These are phyloP conservation scores for Chaetothyriales sp. DNA, from an alignment of 2,329 filamentous ascomycete species.

Conservation along the genomic window DNA sequence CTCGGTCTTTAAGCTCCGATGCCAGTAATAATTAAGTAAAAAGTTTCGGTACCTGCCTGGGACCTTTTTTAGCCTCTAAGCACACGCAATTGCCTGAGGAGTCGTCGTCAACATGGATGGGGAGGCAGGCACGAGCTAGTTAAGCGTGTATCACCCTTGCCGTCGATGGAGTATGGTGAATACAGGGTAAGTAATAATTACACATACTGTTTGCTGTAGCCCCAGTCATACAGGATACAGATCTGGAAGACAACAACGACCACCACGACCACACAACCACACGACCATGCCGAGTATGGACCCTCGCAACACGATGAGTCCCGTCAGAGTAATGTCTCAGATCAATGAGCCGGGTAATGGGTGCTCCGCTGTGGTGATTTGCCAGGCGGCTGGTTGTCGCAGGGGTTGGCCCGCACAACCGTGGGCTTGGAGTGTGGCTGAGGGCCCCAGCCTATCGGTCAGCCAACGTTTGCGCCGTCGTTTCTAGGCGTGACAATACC, in stretches of 20 bases:
- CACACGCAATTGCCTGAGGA: no score
- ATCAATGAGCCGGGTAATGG: conserved; percentile 1
- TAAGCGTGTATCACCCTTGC: conserved; percentile 1
- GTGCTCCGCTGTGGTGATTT: not conserved
- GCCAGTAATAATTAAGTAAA: not conserved
- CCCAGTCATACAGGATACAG: no score
- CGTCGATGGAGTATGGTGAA: not conserved
- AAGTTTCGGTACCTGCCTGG: not conserved
- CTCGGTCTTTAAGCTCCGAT: not conserved
- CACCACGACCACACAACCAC: no score
- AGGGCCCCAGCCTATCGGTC: conserved; percentile 3
- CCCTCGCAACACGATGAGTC: no score
- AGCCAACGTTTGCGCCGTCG: conserved; percentile 16
- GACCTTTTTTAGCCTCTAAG: no score
- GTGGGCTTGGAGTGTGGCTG: conserved; percentile 2
- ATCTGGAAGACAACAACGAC: no score
- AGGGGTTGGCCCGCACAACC: not conserved
- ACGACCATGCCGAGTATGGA: no score
- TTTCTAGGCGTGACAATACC: conserved; percentile 7
- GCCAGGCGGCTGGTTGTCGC: not conserved
- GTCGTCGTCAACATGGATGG: not conserved
- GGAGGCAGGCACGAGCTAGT: conserved; percentile 3
- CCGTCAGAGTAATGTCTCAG: conserved; percentile 9
- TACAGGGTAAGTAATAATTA: no score
- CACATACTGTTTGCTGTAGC: no score